Evolutionary conservation across 2,329 filamentous ascomycete genomes (phyloP).

Genomic region (Nothopassalora personata): DNA sequence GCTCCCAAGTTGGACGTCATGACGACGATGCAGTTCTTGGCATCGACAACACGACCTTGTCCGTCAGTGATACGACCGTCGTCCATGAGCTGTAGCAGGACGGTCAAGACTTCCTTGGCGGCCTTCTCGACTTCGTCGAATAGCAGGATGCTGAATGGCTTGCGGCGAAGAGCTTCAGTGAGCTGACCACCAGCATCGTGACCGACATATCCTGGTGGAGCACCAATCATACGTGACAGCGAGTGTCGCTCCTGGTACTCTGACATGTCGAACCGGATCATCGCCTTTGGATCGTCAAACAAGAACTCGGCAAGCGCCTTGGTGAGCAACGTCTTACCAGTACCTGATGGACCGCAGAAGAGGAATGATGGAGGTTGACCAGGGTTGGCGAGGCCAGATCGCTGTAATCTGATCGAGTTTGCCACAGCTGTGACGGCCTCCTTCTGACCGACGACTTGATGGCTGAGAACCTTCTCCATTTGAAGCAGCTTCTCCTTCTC

Average conservation of each 20-base stretch:
- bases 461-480: slow-evolving; percentile 83
- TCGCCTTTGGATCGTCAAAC: slow-evolving; percentile 92
- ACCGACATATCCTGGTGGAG: slow-evolving; percentile 92
- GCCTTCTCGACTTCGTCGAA: slow-evolving; percentile 99
- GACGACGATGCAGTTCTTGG: slow-evolving; percentile 97
- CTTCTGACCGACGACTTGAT: slow-evolving; percentile 86
- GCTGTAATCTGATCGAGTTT: slow-evolving; percentile 90
- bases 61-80: slow-evolving; percentile 97
- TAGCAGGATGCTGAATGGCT: slow-evolving; percentile 93
- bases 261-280: slow-evolving; percentile 99
- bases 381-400: slow-evolving; percentile 89
- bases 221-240: slow-evolving; percentile 94
- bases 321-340: slow-evolving; percentile 93
- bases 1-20: slow-evolving; percentile 98
- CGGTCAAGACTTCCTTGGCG: slow-evolving; percentile 93
- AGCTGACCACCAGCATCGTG: slow-evolving; percentile 94
- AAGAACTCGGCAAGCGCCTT: slow-evolving; percentile 97
- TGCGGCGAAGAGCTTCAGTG: slow-evolving; percentile 86
- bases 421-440: slow-evolving; percentile 91
- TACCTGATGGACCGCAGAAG: slow-evolving; percentile 97
- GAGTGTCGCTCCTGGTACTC: slow-evolving; percentile 98
- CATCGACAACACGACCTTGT: slow-evolving; percentile 90
- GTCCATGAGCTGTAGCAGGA: slow-evolving; percentile 98
- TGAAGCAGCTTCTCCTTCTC: slow-evolving; percentile 98
- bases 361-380: slow-evolving; percentile 97